phyloP scores from a whole-genome alignment of 768 basidiomycete species.

The Phaeotremella skinneri region DNA sequence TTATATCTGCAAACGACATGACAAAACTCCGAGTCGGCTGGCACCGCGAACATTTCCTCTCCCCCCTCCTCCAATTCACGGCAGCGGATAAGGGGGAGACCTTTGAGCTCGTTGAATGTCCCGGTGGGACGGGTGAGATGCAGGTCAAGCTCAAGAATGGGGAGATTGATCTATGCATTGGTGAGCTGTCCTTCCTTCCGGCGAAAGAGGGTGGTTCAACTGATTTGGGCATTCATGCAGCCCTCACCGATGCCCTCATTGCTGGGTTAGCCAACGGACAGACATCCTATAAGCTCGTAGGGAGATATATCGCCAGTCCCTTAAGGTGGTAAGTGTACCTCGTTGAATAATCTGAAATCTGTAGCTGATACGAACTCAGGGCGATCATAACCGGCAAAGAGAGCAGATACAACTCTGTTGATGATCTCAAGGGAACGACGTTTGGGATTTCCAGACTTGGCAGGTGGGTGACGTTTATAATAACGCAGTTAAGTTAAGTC shows the following conservation, averaged over 20 bases:
- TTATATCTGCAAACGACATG: background rate
- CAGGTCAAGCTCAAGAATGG: conserved; percentile 51
- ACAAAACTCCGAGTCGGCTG: conserved; percentile 46
- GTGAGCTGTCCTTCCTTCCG: conserved; percentile 57
- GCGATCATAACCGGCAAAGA: conserved; percentile 86
- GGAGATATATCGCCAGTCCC: conserved; percentile 85
- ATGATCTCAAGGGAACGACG: conserved; percentile 73
- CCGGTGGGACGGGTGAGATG: conserved; percentile 57
- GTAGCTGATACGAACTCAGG: conserved; percentile 54
- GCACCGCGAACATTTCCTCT: conserved; percentile 70
- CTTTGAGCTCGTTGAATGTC: conserved; percentile 84
- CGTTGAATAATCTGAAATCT: background rate
- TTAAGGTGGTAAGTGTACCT: conserved; percentile 70
- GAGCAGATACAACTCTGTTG: conserved; percentile 66
- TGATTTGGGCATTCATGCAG: conserved; percentile 73
- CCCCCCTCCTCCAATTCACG: conserved; percentile 82
- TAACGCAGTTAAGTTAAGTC: too few species aligned
- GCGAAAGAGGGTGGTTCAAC: conserved; percentile 63
- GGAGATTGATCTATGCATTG: conserved; percentile 46
- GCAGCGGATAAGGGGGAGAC: conserved; percentile 65
- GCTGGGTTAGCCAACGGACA: conserved; percentile 90
- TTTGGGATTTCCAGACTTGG: conserved; percentile 87
- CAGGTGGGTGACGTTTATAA: too few species aligned
- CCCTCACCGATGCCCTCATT: conserved; percentile 81
- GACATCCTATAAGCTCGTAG: conserved; percentile 81